phyloP scores from a whole-genome alignment of 306 rosid species.

The Cucurbita moschata region DNA sequence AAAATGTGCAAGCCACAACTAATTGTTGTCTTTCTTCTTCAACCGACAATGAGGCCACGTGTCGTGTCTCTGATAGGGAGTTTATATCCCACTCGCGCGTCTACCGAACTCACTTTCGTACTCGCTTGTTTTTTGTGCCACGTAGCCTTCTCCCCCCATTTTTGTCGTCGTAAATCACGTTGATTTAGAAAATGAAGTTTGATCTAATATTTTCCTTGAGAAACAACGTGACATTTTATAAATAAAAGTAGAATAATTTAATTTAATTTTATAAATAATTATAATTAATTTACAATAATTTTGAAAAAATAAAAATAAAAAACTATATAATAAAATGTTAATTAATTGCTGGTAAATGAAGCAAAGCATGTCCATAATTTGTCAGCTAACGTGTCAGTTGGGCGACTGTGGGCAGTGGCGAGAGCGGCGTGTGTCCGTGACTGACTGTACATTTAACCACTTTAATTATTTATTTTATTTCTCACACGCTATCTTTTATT shows the following conservation, averaged over 20 bases:
- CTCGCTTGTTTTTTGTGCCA: background rate
- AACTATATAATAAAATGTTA: background rate
- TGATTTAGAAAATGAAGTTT: background rate
- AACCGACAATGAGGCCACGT: conserved; percentile 8
- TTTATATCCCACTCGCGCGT: background rate
- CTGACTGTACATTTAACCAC: background rate
- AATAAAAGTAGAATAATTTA: no score
- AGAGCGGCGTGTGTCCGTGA: background rate
- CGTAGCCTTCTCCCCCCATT: background rate
- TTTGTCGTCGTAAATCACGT: background rate
- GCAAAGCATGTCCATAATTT: background rate
- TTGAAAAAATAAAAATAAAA: background rate
- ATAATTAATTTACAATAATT: no score
- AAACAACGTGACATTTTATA: no score
- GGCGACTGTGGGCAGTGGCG: background rate
- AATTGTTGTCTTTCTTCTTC: conserved; percentile 1
- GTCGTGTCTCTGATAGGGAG: background rate
- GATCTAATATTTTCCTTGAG: background rate
- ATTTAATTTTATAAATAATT: no score
- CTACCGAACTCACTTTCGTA: background rate
- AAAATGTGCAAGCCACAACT: conserved; percentile 4
- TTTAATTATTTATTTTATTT: background rate
- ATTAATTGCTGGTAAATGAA: background rate
- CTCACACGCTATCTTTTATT: background rate
- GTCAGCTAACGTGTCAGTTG: background rate